phyloP scores from a whole-genome alignment of 805 yeast genomes.

The Saturnispora hagleri region DNA sequence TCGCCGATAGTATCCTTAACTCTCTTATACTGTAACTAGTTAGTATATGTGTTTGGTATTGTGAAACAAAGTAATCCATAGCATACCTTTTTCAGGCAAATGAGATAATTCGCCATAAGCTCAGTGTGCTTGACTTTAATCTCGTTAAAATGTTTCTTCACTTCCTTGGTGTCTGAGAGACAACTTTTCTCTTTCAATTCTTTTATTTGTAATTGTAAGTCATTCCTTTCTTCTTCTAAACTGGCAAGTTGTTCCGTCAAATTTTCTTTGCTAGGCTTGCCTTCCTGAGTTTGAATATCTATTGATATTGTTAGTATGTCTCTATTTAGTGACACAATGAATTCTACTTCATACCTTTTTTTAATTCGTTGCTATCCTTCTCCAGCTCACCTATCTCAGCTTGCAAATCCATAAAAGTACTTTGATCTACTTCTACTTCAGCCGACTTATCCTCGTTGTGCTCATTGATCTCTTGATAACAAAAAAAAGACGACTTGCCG shows the following conservation, averaged over 20 bases:
- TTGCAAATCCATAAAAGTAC: background rate
- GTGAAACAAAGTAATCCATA: too few relatives aligned
- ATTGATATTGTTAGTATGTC: background rate
- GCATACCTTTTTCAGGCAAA: background rate
- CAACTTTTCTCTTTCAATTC: background rate
- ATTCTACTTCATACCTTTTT: background rate
- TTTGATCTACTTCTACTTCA: slow-evolving; percentile 3
- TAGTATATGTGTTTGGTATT: background rate
- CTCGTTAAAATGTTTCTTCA: background rate
- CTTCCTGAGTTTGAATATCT: slow-evolving; percentile 5
- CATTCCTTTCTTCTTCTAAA: background rate
- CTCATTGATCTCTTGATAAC: slow-evolving; percentile 28
- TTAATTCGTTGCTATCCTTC: background rate
- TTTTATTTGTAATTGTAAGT: background rate
- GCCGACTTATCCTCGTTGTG: background rate
- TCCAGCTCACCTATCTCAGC: background rate
- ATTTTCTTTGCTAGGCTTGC: background rate
- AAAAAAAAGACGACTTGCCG: slow-evolving; percentile 37
- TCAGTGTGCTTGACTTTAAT: background rate
- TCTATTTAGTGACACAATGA: background rate
- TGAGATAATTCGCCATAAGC: background rate
- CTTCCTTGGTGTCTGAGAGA: background rate
- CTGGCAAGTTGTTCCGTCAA: background rate
- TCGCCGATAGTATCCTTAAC: slow-evolving; percentile 10
- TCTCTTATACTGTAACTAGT: slow-evolving; percentile 6